Base-by-base conservation (phyloP, 2,329 filamentous ascomycete species). In the Diaporthe humulicola region DNA sequence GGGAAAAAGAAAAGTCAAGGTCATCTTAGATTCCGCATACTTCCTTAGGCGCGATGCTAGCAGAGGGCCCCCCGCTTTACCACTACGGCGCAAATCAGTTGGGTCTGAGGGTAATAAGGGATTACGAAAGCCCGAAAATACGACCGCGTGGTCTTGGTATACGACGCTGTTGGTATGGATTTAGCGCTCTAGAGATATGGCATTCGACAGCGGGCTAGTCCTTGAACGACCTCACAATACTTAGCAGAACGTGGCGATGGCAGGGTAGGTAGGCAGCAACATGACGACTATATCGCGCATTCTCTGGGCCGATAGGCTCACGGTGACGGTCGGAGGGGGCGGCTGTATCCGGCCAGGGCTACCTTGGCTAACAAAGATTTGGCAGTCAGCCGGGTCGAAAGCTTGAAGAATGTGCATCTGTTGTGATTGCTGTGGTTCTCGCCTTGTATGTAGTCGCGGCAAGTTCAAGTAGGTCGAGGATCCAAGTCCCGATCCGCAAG, bases 141-240 rank as follows among this genome's bases (percentile, higher is more conserved):
- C 33, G 64, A 67, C 64, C 30, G 64, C 64, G 28, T 38, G 14
- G 64, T 67, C 64, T 67, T 52, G 64, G 64, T 19, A 67, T 67
- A 38, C 64, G 45, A 67, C 64, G 30, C 22, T 67, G 30, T 52
- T 25, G 6, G n/a, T 15, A 36, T 40, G 40, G 58, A 67, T 25
- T 15, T 50, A 17, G 8, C 36, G 25, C 8, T 64, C 40, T 19
- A 30, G 19, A 52, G 9, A 28, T 50, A 40, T 25, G 45, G 64
- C 64, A 28, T 25, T 52, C 8, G 45, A 67, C n/a, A 48, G 38
- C 60, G 38, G 60, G 25, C 25, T 64, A 48, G 28, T 14, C 40
- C 25, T 45, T n/a, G 25, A 14, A 33, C 33, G 25, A n/a, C 40
- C 60, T 64, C 28, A 10, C 17, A 33, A 25, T 48, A 42, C 60